A percentile compares a stretch with the other conserved stretches of the same genome.
Conservation (phyloP, 2,329 filamentous ascomycete genomes). For the Grosmannia serpens region DNA sequence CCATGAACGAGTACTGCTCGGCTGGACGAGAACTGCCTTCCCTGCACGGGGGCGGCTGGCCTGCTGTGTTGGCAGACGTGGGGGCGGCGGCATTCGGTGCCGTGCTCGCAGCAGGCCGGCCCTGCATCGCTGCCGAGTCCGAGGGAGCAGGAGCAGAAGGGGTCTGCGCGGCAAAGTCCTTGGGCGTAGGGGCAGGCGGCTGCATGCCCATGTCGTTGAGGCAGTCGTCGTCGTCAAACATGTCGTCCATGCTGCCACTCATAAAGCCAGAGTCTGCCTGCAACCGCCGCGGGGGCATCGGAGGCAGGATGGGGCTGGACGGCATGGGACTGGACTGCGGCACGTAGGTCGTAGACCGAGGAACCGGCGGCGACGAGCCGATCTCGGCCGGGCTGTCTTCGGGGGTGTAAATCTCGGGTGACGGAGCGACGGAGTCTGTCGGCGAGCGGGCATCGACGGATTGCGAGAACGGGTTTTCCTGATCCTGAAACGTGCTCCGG, state of each 20-base stretch:
- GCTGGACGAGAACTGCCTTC: constrained; percentile 11
- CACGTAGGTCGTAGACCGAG: constrained; percentile 43
- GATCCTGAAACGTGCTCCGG: constrained; percentile 16
- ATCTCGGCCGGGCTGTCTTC: constrained; percentile 69
- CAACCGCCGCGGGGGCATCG: constrained; percentile 45
- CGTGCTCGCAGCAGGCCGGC: background rate
- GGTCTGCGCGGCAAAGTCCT: constrained; percentile 2
- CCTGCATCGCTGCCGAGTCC: background rate
- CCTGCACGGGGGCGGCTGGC: constrained; percentile 16
- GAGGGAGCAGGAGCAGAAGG: constrained; percentile 1
- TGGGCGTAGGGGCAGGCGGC: constrained; percentile 1
- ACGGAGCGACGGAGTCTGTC: constrained; percentile 37
- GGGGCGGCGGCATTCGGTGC: background rate
- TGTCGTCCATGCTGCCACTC: constrained; percentile 63
- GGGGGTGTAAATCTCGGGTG: constrained; percentile 39
- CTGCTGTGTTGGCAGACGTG: constrained; percentile 10
- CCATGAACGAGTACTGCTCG: constrained; percentile 24
- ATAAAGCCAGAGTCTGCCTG: constrained; percentile 72
- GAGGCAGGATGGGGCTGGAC: constrained; percentile 68
- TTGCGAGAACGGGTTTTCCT: constrained; percentile 18
- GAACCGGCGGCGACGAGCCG: constrained; percentile 79
- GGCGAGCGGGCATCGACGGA: constrained; percentile 44
- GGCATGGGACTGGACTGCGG: constrained; percentile 51
- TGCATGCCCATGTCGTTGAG: constrained; percentile 6
- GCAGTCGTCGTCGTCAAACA: constrained; percentile 50